These are phyloP conservation scores for Geranium incanum DNA, from an alignment of 441 rosid species.

Conservation along the genomic window DNA sequence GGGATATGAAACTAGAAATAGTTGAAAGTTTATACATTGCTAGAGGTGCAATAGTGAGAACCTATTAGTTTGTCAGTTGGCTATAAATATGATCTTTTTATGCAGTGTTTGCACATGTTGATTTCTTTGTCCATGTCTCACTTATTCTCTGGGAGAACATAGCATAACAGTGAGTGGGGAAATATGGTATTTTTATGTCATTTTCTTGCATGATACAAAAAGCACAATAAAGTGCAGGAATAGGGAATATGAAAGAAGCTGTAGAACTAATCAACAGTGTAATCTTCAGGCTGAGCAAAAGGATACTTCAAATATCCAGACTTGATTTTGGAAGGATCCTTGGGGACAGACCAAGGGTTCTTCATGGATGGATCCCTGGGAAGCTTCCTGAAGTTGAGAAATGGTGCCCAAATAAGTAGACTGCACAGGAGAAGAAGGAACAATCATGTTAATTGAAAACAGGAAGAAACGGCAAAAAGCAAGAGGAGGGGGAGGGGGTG, in stretches of 20 bases:
- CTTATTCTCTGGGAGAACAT: too few relatives aligned
- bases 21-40: not conserved
- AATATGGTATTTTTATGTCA: too few relatives aligned
- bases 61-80: not conserved
- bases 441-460: too few relatives aligned
- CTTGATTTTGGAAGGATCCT: constrained; percentile 51
- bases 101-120: not conserved
- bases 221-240: too few relatives aligned
- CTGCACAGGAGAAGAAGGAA: constrained; percentile 31
- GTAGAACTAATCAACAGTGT: not conserved
- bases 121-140: not conserved
- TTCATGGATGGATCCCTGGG: constrained; percentile 76
- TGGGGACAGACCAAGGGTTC: constrained; percentile 78
- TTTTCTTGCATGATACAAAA: too few relatives aligned
- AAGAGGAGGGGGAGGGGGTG: too few relatives aligned
- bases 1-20: not conserved
- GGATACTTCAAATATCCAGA: constrained; percentile 55
- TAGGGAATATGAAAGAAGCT: too few relatives aligned
- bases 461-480: too few relatives aligned
- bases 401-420: constrained; percentile 70
- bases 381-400: constrained; percentile 72
- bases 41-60: not conserved
- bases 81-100: too few relatives aligned
- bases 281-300: constrained; percentile 25
- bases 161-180: too few relatives aligned